Conservation (phyloP, 768 basidiomycete species). For the Calocybe indica region DNA sequence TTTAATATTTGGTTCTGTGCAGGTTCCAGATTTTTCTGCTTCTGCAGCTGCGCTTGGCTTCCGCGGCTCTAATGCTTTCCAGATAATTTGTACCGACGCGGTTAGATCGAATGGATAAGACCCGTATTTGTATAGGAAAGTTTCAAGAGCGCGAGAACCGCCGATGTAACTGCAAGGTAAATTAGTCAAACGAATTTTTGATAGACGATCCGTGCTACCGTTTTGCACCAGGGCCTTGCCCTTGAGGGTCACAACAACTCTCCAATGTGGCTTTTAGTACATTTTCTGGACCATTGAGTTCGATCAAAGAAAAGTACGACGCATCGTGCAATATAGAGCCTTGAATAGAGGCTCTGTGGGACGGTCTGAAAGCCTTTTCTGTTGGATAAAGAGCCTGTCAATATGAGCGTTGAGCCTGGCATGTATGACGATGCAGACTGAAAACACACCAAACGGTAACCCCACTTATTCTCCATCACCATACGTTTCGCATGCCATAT, state of each 20-base stretch:
- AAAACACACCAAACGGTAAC: conserved; percentile 68
- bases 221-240: conserved; percentile 49
- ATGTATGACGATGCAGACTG: not conserved
- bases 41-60: not conserved
- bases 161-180: conserved; percentile 43
- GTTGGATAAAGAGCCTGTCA: conserved; percentile 77
- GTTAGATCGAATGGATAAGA: conserved; percentile 68
- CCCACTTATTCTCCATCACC: conserved; percentile 92
- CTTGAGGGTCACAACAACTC: conserved; percentile 60
- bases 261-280: conserved; percentile 48
- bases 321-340: conserved; percentile 88
- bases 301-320: conserved; percentile 75
- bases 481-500: conserved; percentile 97
- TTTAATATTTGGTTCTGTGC: conserved; percentile 13
- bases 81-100: conserved; percentile 67
- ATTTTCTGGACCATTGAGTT: conserved; percentile 60
- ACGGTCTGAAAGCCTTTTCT: conserved; percentile 88
- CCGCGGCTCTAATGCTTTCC: conserved; percentile 40
- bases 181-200: not conserved
- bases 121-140: conserved; percentile 56
- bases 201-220: conserved; percentile 34
- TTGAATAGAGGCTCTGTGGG: conserved; percentile 82
- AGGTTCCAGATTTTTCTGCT: conserved; percentile 2
- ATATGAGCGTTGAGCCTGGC: not conserved
- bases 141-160: conserved; percentile 64